Conservation (phyloP, 140 eudicot genomes). For the Cichorium intybus region DNA sequence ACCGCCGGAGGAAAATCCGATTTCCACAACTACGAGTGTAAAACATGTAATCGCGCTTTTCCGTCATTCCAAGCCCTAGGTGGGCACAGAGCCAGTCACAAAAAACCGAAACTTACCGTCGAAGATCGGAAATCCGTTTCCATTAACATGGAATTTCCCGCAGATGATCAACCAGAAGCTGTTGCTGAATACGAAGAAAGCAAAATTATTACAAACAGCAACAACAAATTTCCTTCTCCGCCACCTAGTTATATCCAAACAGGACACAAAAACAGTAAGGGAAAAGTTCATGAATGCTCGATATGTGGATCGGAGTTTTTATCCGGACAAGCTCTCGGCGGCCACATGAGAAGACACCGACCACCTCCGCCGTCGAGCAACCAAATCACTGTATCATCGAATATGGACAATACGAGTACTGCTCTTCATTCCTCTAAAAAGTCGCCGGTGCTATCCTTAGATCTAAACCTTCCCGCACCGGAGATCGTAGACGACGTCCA, state of each 20-base stretch:
- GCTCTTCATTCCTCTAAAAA: neutral
- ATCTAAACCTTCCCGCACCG: slow-evolving; percentile 86
- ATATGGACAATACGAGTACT: neutral
- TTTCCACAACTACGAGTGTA: slow-evolving; percentile 44
- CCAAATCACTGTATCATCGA: slow-evolving; percentile 12
- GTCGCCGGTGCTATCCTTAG: slow-evolving; percentile 44
- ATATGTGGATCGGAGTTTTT: slow-evolving; percentile 71
- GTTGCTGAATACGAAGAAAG: slow-evolving; percentile 5
- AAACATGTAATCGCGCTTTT: slow-evolving; percentile 50
- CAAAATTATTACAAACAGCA: neutral
- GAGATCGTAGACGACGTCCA: slow-evolving; percentile 46
- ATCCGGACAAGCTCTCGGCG: slow-evolving; percentile 95
- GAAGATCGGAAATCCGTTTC: slow-evolving; percentile 8
- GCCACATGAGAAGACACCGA: slow-evolving; percentile 90
- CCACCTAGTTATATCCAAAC: neutral
- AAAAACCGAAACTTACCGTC: slow-evolving; percentile 33
- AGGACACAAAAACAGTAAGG: slow-evolving; percentile 20
- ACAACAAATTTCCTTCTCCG: slow-evolving; percentile 17
- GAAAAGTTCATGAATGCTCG: slow-evolving; percentile 73
- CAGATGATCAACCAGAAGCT: slow-evolving; percentile 8
- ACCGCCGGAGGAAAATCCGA: slow-evolving; percentile 30
- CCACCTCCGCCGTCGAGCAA: slow-evolving; percentile 22
- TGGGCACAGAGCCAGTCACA: slow-evolving; percentile 72
- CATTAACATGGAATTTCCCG: neutral
- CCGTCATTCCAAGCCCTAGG: slow-evolving; percentile 69